These are phyloP conservation scores for Ramularia collo-cygni DNA, from an alignment of 2,329 filamentous ascomycete genomes.

Conservation along the genomic window DNA sequence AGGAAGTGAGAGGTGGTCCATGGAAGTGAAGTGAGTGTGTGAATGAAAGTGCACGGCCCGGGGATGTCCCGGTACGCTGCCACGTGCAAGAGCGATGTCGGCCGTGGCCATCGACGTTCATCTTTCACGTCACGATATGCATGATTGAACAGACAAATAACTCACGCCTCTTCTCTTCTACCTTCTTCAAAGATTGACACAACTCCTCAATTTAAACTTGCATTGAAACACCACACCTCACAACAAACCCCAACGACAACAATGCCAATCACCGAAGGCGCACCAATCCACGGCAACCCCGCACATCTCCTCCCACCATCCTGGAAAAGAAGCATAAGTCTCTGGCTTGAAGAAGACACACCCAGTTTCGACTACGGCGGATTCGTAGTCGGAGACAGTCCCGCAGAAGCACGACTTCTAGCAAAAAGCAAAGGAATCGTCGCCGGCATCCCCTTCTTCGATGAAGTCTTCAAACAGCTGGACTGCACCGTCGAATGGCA, in stretches of 20 bases:
- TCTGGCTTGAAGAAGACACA: conserved; percentile 93
- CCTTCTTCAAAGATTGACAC: too few relatives aligned
- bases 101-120: too few relatives aligned
- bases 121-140: too few relatives aligned
- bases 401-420: conserved; percentile 45
- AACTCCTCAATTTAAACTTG: too few relatives aligned
- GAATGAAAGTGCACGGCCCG: too few relatives aligned
- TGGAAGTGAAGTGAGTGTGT: too few relatives aligned
- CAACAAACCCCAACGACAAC: conserved; percentile 3
- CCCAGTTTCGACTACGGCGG: conserved; percentile 96
- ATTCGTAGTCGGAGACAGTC: conserved; percentile 77
- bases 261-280: conserved; percentile 44
- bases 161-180: too few relatives aligned
- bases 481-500: conserved; percentile 90
- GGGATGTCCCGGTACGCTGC: too few relatives aligned
- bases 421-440: conserved; percentile 67
- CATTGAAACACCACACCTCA: neutral
- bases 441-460: conserved; percentile 88
- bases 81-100: too few relatives aligned
- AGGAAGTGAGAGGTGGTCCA: too few relatives aligned
- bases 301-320: conserved; percentile 73
- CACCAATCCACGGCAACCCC: conserved; percentile 51
- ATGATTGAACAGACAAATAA: too few relatives aligned
- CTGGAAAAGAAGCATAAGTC: conserved; percentile 72
- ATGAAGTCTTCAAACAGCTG: conserved; percentile 84